A percentile compares a stretch with the other conserved stretches of the same genome.
These are phyloP conservation scores for Pontederia paniculata DNA, from an alignment of 176 grass and related monocot species.

Conservation along the genomic window DNA sequence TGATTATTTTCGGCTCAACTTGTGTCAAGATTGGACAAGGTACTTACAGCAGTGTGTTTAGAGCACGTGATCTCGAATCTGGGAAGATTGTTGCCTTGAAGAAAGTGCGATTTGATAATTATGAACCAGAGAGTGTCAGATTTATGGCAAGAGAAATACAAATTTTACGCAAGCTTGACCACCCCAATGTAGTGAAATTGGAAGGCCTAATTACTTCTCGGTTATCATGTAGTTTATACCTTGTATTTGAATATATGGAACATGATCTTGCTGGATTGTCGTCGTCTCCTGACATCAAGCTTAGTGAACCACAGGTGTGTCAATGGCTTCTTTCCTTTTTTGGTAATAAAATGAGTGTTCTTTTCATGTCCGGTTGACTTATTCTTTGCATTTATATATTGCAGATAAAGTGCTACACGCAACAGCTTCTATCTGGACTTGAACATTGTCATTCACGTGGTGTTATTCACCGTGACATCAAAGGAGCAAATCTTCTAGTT, in stretches of 20 bases:
- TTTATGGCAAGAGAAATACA: constrained; percentile 98
- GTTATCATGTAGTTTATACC: constrained; percentile 77
- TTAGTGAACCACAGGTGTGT: constrained; percentile 72
- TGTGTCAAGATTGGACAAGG: constrained; percentile 72
- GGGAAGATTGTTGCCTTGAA: constrained; percentile 91
- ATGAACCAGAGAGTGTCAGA: constrained; percentile 80
- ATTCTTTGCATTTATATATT: constrained; percentile 21
- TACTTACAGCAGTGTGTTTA: constrained; percentile 91
- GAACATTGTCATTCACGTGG: constrained; percentile 69
- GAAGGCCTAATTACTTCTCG: constrained; percentile 87
- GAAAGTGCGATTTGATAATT: constrained; percentile 93
- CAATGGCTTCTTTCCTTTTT: not conserved
- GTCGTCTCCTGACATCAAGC: constrained; percentile 72
- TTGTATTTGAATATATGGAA: constrained; percentile 99
- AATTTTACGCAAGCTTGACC: constrained; percentile 76
- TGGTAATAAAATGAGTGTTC: not conserved
- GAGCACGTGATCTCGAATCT: constrained; percentile 54
- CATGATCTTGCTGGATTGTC: constrained; percentile 90
- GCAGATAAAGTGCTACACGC: constrained; percentile 96
- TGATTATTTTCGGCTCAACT: not conserved
- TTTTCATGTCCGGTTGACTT: not conserved
- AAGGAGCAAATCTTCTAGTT: constrained; percentile 88
- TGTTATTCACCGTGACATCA: constrained; percentile 85
- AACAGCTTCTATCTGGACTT: constrained; percentile 70
- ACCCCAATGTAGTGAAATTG: constrained; percentile 90